Evolutionary conservation across 1,139 yeast species (phyloP).

Genomic region (Blastobotrys proliferans): DNA sequence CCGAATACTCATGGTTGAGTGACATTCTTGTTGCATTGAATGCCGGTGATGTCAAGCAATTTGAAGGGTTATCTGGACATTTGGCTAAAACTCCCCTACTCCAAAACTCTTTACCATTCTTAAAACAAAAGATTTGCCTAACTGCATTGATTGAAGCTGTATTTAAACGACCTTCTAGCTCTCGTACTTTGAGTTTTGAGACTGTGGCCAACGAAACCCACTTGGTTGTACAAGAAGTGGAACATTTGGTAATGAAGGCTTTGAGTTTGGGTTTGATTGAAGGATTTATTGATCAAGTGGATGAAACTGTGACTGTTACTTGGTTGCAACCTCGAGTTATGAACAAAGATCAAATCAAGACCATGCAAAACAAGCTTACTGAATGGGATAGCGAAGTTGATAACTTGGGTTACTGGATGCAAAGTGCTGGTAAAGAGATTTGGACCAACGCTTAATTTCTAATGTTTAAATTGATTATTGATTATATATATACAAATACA

Average conservation of each 20-base stretch:
- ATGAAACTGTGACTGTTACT: constrained; percentile 68
- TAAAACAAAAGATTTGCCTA: constrained; percentile 86
- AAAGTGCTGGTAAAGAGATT: constrained; percentile 53
- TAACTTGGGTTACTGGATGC: constrained; percentile 57
- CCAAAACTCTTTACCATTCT: constrained; percentile 56
- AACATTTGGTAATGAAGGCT: constrained; percentile 87
- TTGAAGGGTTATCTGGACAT: constrained; percentile 45
- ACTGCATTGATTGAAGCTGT: constrained; percentile 89
- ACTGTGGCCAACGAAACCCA: constrained; percentile 78
- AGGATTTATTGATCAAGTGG: constrained; percentile 87
- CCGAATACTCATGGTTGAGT: constrained; percentile 67
- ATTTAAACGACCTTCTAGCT: constrained; percentile 70
- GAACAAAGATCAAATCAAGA: constrained; percentile 71
- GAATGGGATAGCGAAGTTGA: constrained; percentile 77
- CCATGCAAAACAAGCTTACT: constrained; percentile 67
- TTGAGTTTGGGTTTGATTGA: constrained; percentile 75
- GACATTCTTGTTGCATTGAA: constrained; percentile 67
- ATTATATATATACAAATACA: constrained; percentile 1
- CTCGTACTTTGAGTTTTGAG: constrained; percentile 66
- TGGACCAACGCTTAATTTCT: constrained; percentile 39
- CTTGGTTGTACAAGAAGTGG: constrained; percentile 66
- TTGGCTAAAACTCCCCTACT: constrained; percentile 57
- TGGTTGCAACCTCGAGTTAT: constrained; percentile 97
- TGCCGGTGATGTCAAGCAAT: constrained; percentile 66
- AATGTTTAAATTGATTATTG: neutral